phyloP scores from a whole-genome alignment of 345 rosid genomes.

The Reutealis trisperma region DNA sequence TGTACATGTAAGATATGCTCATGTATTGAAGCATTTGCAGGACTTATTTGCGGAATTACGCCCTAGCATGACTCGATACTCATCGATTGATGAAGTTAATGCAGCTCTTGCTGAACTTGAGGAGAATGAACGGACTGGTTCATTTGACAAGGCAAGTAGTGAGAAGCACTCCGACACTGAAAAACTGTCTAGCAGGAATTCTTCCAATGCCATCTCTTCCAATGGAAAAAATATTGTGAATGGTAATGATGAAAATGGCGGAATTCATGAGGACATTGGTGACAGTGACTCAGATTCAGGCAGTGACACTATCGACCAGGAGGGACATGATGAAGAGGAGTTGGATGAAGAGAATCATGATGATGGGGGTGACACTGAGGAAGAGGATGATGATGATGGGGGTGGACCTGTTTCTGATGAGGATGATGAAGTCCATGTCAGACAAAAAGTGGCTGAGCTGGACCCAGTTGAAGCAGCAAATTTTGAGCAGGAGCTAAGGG shows the following conservation, averaged over 20 bases:
- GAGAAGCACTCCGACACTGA: slow-evolving; percentile 68
- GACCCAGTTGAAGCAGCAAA: slow-evolving; percentile 77
- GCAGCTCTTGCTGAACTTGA: slow-evolving; percentile 77
- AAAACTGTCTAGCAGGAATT: slow-evolving; percentile 50
- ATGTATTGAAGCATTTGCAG: slow-evolving; percentile 44
- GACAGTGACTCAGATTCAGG: slow-evolving; percentile 85
- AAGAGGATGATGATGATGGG: slow-evolving; percentile 62
- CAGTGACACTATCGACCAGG: slow-evolving; percentile 70
- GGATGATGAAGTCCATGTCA: slow-evolving; percentile 83
- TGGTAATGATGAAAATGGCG: slow-evolving; percentile 73
- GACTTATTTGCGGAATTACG: slow-evolving; percentile 91
- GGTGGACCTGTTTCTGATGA: slow-evolving; percentile 78
- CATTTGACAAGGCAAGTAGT: slow-evolving; percentile 55
- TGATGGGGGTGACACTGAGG: slow-evolving; percentile 62
- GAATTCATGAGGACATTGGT: slow-evolving; percentile 53
- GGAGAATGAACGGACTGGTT: slow-evolving; percentile 64
- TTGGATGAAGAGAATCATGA: slow-evolving; percentile 80
- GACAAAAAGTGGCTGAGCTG: slow-evolving; percentile 75
- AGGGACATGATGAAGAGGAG: slow-evolving; percentile 70
- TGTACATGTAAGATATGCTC: slow-evolving; percentile 17
- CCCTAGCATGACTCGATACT: slow-evolving; percentile 76
- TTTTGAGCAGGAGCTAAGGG: slow-evolving; percentile 88
- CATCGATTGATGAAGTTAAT: slow-evolving; percentile 79
- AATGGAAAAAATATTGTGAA: slow-evolving; percentile 48
- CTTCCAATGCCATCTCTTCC: slow-evolving; percentile 43